These are phyloP conservation scores for Diaporthe nobilis DNA, from an alignment of 2,329 filamentous ascomycete species.

Conservation along the genomic window DNA sequence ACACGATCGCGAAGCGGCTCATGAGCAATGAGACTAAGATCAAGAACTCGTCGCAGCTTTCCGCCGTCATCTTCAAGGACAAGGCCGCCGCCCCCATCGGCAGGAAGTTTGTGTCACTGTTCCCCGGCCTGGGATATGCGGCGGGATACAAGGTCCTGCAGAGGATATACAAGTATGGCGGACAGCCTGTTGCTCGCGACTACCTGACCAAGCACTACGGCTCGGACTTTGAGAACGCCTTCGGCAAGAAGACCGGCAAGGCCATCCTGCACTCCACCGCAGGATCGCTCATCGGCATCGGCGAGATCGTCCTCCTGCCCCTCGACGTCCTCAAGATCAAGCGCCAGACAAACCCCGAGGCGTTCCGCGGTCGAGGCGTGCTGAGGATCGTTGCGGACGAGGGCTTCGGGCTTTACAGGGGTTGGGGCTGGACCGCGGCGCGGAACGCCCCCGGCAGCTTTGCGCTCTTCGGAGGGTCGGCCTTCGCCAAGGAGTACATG, in stretches of 20 bases:
- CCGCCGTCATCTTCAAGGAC: conserved; percentile 94
- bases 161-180: conserved; percentile 98
- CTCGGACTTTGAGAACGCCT: conserved; percentile 86
- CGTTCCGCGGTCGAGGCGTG: conserved; percentile 93
- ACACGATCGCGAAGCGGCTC: conserved; percentile 97
- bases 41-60: conserved; percentile 75
- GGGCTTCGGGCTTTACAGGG: conserved; percentile 94
- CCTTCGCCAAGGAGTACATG: conserved; percentile 97
- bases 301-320: conserved; percentile 94
- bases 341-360: conserved; percentile 98
- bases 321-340: conserved; percentile 99
- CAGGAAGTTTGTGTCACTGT: conserved; percentile 92
- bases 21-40: conserved; percentile 95
- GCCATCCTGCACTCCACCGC: conserved; percentile 98
- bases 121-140: conserved; percentile 96
- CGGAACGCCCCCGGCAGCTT: conserved; percentile 98
- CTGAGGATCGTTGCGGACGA: conserved; percentile 93
- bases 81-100: conserved; percentile 79
- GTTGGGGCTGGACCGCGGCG: conserved; percentile 97
- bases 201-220: conserved; percentile 86
- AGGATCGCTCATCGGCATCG: conserved; percentile 95
- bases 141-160: conserved; percentile 98
- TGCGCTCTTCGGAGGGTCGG: conserved; percentile 96
- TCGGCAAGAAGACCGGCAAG: conserved; percentile 98
- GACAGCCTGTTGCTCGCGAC: conserved; percentile 94